phyloP scores from a whole-genome alignment of 352 stramenopile species.

The Globisporangium radiosum region DNA sequence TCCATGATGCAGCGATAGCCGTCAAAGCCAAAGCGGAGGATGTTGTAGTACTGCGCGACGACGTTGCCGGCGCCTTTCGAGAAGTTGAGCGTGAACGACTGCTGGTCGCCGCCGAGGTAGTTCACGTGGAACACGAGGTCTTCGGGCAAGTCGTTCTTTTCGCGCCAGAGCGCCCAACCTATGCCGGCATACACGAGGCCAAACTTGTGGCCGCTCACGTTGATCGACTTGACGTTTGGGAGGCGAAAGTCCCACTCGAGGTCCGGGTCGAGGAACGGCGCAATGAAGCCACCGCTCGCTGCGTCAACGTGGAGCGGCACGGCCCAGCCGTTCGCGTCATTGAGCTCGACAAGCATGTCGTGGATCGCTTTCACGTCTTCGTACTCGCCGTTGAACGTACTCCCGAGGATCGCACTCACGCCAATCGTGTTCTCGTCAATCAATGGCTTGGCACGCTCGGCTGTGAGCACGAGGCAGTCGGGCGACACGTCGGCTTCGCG shows the following conservation, averaged over 20 bases:
- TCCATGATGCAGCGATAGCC: slow-evolving; percentile 88
- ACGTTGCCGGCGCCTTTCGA: slow-evolving; percentile 88
- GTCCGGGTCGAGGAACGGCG: slow-evolving; percentile 86
- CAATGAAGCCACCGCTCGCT: slow-evolving; percentile 89
- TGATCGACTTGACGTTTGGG: slow-evolving; percentile 90
- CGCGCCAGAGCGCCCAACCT: slow-evolving; percentile 89
- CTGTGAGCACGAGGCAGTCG: slow-evolving; percentile 81
- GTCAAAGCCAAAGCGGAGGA: slow-evolving; percentile 87
- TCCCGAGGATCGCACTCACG: slow-evolving; percentile 88
- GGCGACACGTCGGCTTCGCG: slow-evolving; percentile 83
- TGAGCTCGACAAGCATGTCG: slow-evolving; percentile 79
- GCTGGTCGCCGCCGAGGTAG: slow-evolving; percentile 88
- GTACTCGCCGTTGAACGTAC: slow-evolving; percentile 92
- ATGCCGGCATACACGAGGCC: slow-evolving; percentile 91
- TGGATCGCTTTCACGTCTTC: slow-evolving; percentile 90
- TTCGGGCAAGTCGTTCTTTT: slow-evolving; percentile 68
- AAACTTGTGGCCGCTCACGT: slow-evolving; percentile 93
- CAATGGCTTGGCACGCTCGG: slow-evolving; percentile 63
- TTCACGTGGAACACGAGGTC: slow-evolving; percentile 90
- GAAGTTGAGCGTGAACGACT: slow-evolving; percentile 93
- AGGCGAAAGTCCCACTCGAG: slow-evolving; percentile 89
- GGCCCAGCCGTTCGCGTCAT: slow-evolving; percentile 77
- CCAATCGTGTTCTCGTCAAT: slow-evolving; percentile 92
- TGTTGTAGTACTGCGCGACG: slow-evolving; percentile 91
- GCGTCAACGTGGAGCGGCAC: slow-evolving; percentile 90